Percentiles rank a stretch among this genome's conserved stretches.
Evolutionary conservation across 352 stramenopile genomes (phyloP).

Genomic region (Phytophthora citricola): DNA sequence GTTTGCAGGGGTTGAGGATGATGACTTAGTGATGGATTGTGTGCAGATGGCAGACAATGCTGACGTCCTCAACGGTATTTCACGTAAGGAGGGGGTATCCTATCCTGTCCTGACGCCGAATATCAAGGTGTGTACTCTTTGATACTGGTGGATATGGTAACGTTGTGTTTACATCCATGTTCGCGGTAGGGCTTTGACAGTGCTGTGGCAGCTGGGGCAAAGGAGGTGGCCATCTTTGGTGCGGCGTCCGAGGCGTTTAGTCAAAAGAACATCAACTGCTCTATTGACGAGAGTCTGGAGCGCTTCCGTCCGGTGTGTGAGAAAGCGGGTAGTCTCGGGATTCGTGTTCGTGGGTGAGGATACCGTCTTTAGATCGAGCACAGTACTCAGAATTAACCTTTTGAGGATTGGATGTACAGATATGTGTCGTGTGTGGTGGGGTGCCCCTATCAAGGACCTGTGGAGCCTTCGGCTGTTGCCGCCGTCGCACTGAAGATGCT

Average conservation of each 20-base stretch:
- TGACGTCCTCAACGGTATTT: constrained; percentile 89
- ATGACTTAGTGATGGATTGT: constrained; percentile 5
- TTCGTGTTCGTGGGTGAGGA: constrained; percentile 90
- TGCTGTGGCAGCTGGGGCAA: constrained; percentile 81
- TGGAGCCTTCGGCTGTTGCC: constrained; percentile 87
- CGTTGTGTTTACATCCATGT: neutral
- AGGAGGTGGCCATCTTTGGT: constrained; percentile 96
- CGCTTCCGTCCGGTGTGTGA: constrained; percentile 92
- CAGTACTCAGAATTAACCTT: neutral
- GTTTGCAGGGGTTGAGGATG: too few species aligned
- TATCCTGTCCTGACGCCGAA: constrained; percentile 96
- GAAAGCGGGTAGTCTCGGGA: constrained; percentile 73
- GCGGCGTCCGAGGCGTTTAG: constrained; percentile 96
- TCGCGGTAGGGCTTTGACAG: constrained; percentile 80
- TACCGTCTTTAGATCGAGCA: neutral
- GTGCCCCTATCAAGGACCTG: constrained; percentile 95
- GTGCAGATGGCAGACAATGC: constrained; percentile 94
- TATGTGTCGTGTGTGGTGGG: constrained; percentile 98
- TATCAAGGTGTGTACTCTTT: constrained; percentile 59
- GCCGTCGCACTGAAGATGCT: constrained; percentile 84
- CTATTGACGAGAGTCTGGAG: constrained; percentile 94
- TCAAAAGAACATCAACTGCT: constrained; percentile 98
- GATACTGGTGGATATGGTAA: neutral
- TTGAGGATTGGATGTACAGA: constrained; percentile 31
- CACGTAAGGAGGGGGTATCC: constrained; percentile 73